Percentiles rank a stretch among this genome's conserved stretches.
Conservation (phyloP, 1,139 yeast species). For the Arxiozyma slooffiae region DNA sequence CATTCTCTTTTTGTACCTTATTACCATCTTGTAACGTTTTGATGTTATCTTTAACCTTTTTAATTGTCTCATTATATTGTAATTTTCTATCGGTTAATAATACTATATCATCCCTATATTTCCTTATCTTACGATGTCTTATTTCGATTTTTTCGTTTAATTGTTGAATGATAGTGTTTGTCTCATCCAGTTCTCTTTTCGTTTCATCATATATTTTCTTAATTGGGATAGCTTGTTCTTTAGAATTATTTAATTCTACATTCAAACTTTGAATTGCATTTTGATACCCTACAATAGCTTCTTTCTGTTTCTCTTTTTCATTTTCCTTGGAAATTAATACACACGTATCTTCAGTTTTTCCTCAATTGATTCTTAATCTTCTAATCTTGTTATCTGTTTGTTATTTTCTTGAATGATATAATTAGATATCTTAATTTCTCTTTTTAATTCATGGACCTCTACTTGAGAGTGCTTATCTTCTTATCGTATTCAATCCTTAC, state of each 20-base stretch:
- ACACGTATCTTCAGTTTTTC: constrained; percentile 35
- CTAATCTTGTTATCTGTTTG: constrained; percentile 15
- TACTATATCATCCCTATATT: constrained; percentile 20
- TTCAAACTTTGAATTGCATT: constrained; percentile 21
- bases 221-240: constrained; percentile 18
- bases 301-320: constrained; percentile 23
- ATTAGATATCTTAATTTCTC: constrained; percentile 8
- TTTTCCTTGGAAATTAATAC: constrained; percentile 30
- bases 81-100: constrained; percentile 11
- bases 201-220: constrained; percentile 19
- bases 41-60: constrained; percentile 27
- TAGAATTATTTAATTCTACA: constrained; percentile 18
- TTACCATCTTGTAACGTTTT: constrained; percentile 27
- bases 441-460: constrained; percentile 8
- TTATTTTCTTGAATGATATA: constrained; percentile 12
- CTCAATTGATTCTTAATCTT: constrained; percentile 21
- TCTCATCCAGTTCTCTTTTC: constrained; percentile 6
- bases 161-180: constrained; percentile 14
- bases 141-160: constrained; percentile 21
- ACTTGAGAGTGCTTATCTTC: constrained; percentile 8
- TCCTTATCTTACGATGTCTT: constrained; percentile 23
- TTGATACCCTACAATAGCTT: constrained; percentile 23
- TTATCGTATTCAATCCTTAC: constrained; percentile 11
- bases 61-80: constrained; percentile 11
- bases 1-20: constrained; percentile 28